Evolutionary conservation across 2,329 filamentous ascomycete genomes (phyloP).

Genomic region (Penicillium sp.): DNA sequence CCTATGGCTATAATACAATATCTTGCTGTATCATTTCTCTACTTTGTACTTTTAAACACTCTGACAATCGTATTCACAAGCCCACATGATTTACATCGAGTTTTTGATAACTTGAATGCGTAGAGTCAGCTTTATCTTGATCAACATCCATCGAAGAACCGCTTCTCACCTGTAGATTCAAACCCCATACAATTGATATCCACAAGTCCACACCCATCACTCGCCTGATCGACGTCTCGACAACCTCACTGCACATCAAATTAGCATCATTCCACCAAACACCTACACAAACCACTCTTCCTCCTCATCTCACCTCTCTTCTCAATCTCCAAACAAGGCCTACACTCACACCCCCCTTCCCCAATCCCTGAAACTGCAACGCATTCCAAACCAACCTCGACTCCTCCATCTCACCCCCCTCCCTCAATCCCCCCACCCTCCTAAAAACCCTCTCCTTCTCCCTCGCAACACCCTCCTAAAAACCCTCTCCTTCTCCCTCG

Average conservation of each 20-base stretch:
- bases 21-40: not conserved
- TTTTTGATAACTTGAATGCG: too few species aligned
- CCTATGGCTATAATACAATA: not conserved
- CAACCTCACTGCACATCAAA: not conserved
- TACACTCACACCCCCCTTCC: not conserved
- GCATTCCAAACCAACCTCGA: slow-evolving; percentile 1
- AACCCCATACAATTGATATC: too few species aligned
- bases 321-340: not conserved
- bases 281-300: not conserved
- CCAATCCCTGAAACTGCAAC: slow-evolving; percentile 1
- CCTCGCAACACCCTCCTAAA: not conserved
- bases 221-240: not conserved
- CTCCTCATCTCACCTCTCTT: not conserved
- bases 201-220: not conserved
- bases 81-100: not conserved
- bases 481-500: not conserved
- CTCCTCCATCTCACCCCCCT: too few species aligned
- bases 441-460: not conserved
- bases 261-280: not conserved
- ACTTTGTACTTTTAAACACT: not conserved
- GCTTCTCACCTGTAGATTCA: too few species aligned
- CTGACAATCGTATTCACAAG: not conserved
- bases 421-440: not conserved
- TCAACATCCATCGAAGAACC: too few species aligned
- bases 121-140: too few species aligned